These are phyloP conservation scores for Penicillium robsamsonii DNA, from an alignment of 495 filamentous ascomycete species.

Conservation along the genomic window DNA sequence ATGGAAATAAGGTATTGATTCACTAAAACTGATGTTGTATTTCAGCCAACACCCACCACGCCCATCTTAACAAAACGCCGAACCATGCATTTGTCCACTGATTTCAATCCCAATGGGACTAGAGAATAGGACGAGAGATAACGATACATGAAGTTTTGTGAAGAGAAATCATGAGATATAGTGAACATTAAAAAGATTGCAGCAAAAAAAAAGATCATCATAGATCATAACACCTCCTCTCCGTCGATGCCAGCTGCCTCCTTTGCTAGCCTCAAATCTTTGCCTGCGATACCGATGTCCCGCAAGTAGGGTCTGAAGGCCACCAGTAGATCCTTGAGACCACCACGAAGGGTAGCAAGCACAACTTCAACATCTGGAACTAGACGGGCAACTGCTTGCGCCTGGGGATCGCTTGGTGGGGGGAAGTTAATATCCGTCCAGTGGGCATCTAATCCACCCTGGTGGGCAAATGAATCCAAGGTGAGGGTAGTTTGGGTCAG, in stretches of 20 bases:
- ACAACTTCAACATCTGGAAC: constrained; percentile 63
- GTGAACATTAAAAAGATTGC: constrained; percentile 6
- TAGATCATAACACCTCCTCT: constrained; percentile 27
- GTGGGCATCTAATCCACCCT: constrained; percentile 56
- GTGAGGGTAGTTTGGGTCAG: constrained; percentile 64
- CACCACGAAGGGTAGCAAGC: constrained; percentile 53
- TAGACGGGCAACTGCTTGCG: constrained; percentile 38
- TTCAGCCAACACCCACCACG: constrained; percentile 5
- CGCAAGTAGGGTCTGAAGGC: constrained; percentile 69
- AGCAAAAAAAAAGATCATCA: constrained; percentile 3
- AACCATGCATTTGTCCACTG: constrained; percentile 32
- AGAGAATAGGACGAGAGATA: constrained; percentile 15
- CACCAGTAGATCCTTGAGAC: constrained; percentile 58
- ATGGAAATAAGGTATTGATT: constrained; percentile 1
- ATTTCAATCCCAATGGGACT: constrained; percentile 16
- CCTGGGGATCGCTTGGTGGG: constrained; percentile 40
- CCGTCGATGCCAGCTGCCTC: constrained; percentile 52
- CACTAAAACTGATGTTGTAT: not conserved
- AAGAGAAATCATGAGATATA: constrained; percentile 14
- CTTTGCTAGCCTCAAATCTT: constrained; percentile 67
- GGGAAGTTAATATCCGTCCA: constrained; percentile 76
- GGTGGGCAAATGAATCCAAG: constrained; percentile 63
- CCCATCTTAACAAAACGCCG: constrained; percentile 22
- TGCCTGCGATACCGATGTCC: constrained; percentile 60
- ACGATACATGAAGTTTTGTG: constrained; percentile 11